phyloP scores from a whole-genome alignment of 257 asterid genomes.

The Plectranthus barbatus region DNA sequence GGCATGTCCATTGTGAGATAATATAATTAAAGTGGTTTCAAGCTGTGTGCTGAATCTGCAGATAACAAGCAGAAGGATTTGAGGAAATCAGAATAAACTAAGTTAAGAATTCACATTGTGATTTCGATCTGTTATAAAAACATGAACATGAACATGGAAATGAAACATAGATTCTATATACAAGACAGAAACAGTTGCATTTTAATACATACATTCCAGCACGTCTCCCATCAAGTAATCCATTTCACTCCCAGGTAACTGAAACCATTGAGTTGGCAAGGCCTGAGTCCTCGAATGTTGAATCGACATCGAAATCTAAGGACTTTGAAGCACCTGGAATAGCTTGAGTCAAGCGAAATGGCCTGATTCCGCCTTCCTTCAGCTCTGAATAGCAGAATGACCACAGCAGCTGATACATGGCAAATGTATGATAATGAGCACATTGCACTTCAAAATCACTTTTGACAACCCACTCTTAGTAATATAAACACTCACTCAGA shows the following conservation, averaged over 20 bases:
- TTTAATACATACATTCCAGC: not conserved
- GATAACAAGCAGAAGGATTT: too few relatives aligned
- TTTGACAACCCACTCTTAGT: too few relatives aligned
- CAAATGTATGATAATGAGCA: not conserved
- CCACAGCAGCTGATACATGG: constrained; percentile 56
- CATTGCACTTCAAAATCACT: too few relatives aligned
- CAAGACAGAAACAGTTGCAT: not conserved
- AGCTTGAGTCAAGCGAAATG: constrained; percentile 66
- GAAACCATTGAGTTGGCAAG: constrained; percentile 84
- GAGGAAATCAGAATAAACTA: not conserved
- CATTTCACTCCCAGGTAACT: constrained; percentile 60
- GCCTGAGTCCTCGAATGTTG: constrained; percentile 65
- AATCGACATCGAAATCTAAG: constrained; percentile 32
- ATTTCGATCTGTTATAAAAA: too few relatives aligned
- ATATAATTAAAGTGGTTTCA: not conserved
- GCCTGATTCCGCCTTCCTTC: constrained; percentile 43
- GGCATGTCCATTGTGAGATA: not conserved
- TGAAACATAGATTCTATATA: too few relatives aligned
- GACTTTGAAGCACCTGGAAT: constrained; percentile 60
- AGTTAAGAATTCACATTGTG: not conserved
- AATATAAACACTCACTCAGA: too few relatives aligned
- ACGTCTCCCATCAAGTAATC: not conserved
- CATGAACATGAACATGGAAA: too few relatives aligned
- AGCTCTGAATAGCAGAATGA: constrained; percentile 72
- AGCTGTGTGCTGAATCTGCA: too few relatives aligned